Conservation (phyloP, 441 rosid species). For the Corymbia calophylla region DNA sequence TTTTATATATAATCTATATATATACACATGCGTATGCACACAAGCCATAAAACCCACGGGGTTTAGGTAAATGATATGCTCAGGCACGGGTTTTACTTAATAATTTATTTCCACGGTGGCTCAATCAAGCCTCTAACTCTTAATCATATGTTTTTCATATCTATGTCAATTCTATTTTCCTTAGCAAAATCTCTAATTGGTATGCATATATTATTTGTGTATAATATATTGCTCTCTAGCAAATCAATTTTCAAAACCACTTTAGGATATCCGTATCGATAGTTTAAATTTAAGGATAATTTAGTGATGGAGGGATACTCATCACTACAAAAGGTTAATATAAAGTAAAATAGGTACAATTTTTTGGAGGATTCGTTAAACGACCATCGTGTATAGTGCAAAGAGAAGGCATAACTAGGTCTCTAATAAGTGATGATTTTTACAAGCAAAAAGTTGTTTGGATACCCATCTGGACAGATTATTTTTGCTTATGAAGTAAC, state of each 20-base stretch:
- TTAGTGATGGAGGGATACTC: neutral
- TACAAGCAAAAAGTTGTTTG: neutral
- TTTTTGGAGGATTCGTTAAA: neutral
- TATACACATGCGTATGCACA: neutral
- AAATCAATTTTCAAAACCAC: neutral
- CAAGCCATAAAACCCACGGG: neutral
- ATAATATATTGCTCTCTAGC: neutral
- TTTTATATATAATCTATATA: too few relatives aligned
- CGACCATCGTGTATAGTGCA: neutral
- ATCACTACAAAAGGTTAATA: neutral
- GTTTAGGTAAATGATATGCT: neutral
- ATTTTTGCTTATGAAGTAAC: neutral
- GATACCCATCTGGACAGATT: neutral
- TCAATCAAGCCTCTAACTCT: neutral
- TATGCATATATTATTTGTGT: too few relatives aligned
- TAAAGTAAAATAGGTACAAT: neutral
- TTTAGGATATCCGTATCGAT: rapidly evolving
- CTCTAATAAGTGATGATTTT: neutral
- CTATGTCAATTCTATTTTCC: neutral
- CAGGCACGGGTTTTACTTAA: neutral
- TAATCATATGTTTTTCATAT: neutral
- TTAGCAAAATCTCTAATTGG: neutral
- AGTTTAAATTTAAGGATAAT: neutral
- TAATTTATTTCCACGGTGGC: neutral
- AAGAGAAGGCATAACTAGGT: neutral